These are phyloP conservation scores for Kingdonia uniflora DNA, from an alignment of 164 flowering plant genomes.

Conservation along the genomic window DNA sequence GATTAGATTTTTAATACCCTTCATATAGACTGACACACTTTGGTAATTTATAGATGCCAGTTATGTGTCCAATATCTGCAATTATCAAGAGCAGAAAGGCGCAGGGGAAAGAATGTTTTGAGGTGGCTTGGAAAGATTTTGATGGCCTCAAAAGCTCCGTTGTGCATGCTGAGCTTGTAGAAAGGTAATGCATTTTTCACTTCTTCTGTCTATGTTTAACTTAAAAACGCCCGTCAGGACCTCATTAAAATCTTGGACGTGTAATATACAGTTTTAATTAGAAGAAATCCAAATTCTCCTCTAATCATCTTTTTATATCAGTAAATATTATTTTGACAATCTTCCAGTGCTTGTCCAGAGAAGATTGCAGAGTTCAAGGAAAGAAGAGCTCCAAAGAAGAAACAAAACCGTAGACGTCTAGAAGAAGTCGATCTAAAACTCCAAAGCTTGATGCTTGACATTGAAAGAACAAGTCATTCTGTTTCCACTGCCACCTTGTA, in stretches of 20 bases:
- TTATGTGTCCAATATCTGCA: slow-evolving; percentile 58
- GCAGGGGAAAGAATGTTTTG: slow-evolving; percentile 66
- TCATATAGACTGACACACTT: background rate
- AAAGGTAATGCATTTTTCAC: slow-evolving; percentile 33
- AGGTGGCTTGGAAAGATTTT: slow-evolving; percentile 68
- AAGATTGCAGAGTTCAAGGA: slow-evolving; percentile 62
- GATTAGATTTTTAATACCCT: background rate
- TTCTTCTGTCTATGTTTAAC: too few species aligned
- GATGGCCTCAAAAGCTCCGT: slow-evolving; percentile 53
- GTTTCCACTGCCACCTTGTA: background rate
- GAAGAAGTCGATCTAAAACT: slow-evolving; percentile 42
- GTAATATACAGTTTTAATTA: too few species aligned
- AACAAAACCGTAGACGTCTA: slow-evolving; percentile 25
- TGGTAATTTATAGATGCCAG: slow-evolving; percentile 46
- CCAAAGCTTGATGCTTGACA: slow-evolving; percentile 42
- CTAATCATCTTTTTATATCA: too few species aligned
- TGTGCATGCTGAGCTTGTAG: slow-evolving; percentile 69
- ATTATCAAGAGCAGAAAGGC: slow-evolving; percentile 59
- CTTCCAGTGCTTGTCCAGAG: slow-evolving; percentile 86
- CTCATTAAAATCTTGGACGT: too few species aligned
- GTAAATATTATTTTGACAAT: too few species aligned
- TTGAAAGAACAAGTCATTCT: slow-evolving; percentile 25
- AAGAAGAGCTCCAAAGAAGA: slow-evolving; percentile 41
- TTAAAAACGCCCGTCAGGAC: too few species aligned
- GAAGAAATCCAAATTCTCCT: too few species aligned